These are phyloP conservation scores for Seiridium cupressi DNA, from an alignment of 2,329 filamentous ascomycete genomes.

Conservation along the genomic window DNA sequence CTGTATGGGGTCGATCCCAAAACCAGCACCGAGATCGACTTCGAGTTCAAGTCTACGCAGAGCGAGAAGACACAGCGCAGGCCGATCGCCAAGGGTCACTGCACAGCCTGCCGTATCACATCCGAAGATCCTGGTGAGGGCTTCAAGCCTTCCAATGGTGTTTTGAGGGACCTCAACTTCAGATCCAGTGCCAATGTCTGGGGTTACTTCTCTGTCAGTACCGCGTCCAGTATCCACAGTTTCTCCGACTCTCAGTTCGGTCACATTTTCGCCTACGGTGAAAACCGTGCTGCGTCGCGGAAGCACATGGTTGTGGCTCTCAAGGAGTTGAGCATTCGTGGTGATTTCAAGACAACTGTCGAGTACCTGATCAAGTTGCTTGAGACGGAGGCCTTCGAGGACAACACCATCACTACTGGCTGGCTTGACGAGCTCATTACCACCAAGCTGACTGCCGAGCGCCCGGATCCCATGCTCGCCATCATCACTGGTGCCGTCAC, in stretches of 20 bases:
- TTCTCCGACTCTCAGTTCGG: conserved; percentile 99
- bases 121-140: conserved; percentile 98
- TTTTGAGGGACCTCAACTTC: conserved; percentile 99
- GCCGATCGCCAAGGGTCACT: conserved; percentile 92
- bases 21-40: conserved; percentile 84
- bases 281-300: conserved; percentile 91
- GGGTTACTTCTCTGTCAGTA: conserved; percentile 99
- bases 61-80: conserved; percentile 83
- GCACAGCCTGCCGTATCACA: conserved; percentile 97
- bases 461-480: conserved; percentile 90
- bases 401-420: conserved; percentile 98
- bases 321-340: conserved; percentile 98
- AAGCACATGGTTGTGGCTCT: conserved; percentile 99
- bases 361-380: conserved; percentile 99
- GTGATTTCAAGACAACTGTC: conserved; percentile 97
- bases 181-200: conserved; percentile 97
- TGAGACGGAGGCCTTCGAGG: conserved; percentile 96
- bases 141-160: conserved; percentile 99
- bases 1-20: conserved; percentile 95
- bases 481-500: conserved; percentile 93
- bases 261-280: conserved; percentile 98
- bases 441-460: conserved; percentile 94
- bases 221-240: conserved; percentile 94
- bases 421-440: conserved; percentile 99
- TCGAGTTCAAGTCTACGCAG: conserved; percentile 86